Percentiles rank a stretch among this genome's conserved stretches.
Evolutionary conservation across 441 rosid species (phyloP).

Genomic region (Populus hybrid): DNA sequence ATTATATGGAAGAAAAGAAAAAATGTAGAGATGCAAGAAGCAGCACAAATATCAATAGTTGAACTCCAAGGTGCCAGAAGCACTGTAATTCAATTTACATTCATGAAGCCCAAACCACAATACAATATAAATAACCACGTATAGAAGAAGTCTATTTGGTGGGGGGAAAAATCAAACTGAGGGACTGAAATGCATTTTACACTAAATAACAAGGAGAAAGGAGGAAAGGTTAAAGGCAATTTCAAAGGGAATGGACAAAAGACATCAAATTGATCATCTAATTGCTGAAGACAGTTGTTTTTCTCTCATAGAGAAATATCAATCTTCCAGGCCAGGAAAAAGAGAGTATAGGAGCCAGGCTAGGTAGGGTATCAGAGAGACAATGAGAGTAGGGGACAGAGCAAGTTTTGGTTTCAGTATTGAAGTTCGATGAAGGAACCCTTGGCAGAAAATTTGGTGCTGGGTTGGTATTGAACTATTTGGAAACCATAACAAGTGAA

Average conservation of each 20-base stretch:
- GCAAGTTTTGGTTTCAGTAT: neutral
- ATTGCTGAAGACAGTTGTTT: neutral
- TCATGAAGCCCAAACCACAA: neutral
- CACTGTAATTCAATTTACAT: neutral
- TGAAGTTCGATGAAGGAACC: neutral
- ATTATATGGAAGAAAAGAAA: neutral
- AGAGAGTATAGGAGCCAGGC: neutral
- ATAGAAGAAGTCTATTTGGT: neutral
- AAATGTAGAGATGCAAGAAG: neutral
- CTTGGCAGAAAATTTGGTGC: neutral
- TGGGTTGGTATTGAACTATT: neutral
- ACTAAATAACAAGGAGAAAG: neutral
- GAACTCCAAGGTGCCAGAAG: neutral
- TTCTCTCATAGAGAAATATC: neutral
- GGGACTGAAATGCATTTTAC: neutral
- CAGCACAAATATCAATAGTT: neutral
- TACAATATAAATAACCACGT: neutral
- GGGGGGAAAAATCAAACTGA: neutral
- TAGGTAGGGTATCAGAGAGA: neutral
- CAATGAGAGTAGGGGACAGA: neutral
- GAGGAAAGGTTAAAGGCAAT: neutral
- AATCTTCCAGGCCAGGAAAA: neutral
- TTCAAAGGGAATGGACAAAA: too few relatives aligned
- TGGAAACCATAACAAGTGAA: neutral
- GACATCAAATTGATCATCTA: neutral